phyloP scores from a whole-genome alignment of 176 grass and related monocot genomes.

The Avena insularis region DNA sequence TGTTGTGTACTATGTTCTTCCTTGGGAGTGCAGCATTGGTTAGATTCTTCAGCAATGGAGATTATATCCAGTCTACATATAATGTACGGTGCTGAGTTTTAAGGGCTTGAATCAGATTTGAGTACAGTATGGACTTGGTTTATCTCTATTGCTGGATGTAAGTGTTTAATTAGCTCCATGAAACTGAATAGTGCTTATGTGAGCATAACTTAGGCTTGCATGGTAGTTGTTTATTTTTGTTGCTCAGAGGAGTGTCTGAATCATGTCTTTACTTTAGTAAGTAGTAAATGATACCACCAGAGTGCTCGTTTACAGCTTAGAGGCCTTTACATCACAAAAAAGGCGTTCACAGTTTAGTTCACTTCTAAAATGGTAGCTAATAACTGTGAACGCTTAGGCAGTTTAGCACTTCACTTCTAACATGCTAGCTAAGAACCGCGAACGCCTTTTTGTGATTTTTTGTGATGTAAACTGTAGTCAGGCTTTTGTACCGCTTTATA shows the following conservation, averaged over 20 bases:
- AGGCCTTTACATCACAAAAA: too few species aligned
- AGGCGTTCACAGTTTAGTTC: too few species aligned
- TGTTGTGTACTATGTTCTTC: not conserved
- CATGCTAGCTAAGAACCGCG: too few species aligned
- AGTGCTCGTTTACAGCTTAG: too few species aligned
- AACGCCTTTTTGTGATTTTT: too few species aligned
- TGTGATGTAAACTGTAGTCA: too few species aligned
- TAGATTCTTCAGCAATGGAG: slow-evolving; percentile 17
- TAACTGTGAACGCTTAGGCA: too few species aligned
- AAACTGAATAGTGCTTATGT: not conserved
- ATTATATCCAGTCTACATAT: slow-evolving; percentile 4
- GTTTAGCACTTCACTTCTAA: too few species aligned
- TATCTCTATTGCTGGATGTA: not conserved
- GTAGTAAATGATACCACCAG: too few species aligned
- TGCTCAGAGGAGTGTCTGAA: not conserved
- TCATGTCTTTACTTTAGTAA: not conserved
- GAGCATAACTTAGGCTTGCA: not conserved
- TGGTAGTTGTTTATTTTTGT: not conserved
- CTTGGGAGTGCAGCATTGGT: not conserved
- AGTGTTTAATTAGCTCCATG: slow-evolving; percentile 8
- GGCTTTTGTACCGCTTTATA: too few species aligned
- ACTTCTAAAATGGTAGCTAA: too few species aligned
- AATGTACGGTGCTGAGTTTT: not conserved
- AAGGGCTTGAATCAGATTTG: not conserved
- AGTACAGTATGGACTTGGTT: not conserved